Evolutionary conservation across 441 rosid species (phyloP), one percentile per base, ranked within the genome.

Genomic region (Croton setiger): DNA sequence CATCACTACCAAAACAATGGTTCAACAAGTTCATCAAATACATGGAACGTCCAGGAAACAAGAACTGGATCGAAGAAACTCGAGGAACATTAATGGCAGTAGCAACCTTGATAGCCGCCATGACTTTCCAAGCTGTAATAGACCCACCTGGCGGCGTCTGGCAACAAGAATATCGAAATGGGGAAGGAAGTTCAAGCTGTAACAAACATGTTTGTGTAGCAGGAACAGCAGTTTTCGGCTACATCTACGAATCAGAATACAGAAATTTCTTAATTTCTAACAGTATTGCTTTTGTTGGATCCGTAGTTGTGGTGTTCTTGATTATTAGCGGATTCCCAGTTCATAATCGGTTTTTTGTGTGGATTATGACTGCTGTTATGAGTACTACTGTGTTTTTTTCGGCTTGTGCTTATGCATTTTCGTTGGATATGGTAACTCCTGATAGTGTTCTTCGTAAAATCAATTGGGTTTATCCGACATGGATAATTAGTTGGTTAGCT

Each of bases 141-240:
- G 63, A 57, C 64, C 81, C 79, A 17, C 70, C 72, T 0, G 62
- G 84, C 52, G 83, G 87, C 1, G 76, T 73, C 0, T 83, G 81
- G 87, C 68, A 71, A 27, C 74, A 61, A 9, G 14, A 56, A 33
- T 58, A 11, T 1, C 3, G 39, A n/a, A n/a, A 55, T 0, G 10
- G 0, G 4, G 8, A 0, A 5, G 21, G 12, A 9, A 35, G 74
- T 2, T 0, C 5, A 4, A 20, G 0, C 3, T 60, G 67, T 62
- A 55, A 0, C n/a, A 36, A 8, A 33, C 57, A 0, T 39, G 9
- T 9, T 39, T 39, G 58, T 21, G 3, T 6, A 68, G 79, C 75
- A 1, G 85, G 85, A 48, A 81, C 75, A 33, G 41, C 80, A 33
- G 64, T 76, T 1, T 27, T 64, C 23, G 67, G 66, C 10, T 56